Evolutionary conservation across 2,329 filamentous ascomycete species (phyloP), one percentile per base, ranked within the genome.

Genomic region (Fusarium goolgardi): DNA sequence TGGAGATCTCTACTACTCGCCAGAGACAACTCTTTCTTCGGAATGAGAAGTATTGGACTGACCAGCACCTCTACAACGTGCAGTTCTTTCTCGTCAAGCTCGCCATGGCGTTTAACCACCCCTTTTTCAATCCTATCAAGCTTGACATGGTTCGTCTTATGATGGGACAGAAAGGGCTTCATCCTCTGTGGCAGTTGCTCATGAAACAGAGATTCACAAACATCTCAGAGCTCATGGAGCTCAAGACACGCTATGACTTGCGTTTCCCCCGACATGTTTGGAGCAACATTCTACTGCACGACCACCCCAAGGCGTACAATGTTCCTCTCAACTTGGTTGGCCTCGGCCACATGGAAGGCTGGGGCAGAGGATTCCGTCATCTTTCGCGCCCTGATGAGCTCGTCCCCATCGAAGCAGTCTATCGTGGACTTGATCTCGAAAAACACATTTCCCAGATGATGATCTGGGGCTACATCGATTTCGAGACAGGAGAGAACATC

Each of bases 41-140:
- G 31, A 87, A 87, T 75, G 53, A 55, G 12, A 68, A 72, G 0
- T 81, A 89, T 47, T 91, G 91, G 83, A 80, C 83, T 12, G 80
- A 90, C 58, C 62, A 75, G 6, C 88, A 92, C 72, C 76, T 96
- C 12, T 85, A 87, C 73, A 82, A 86, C 51, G 82, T 86, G 4
- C 86, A 88, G 44, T 77, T 90, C 61, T 89, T 95, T 79, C 81
- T 92, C 67, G 74, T 92, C 65, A 94, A 95, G 79, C 84, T 96
- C 18, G 84, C 88, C 72, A 88, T 94, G 85, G 82, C 83, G 55
- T 88, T 93, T 77, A 87, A 85, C 59, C 85, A 92, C 67, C 90
- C 91, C 1, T 75, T 87, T 25, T 82, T 83, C 49, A 86, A 85
- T 0, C 82, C 83, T 18, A 82, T 83, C 49, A 78, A 81, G 4